Conservation (phyloP, 805 yeast genomes). For the Hanseniaspora singularis region DNA sequence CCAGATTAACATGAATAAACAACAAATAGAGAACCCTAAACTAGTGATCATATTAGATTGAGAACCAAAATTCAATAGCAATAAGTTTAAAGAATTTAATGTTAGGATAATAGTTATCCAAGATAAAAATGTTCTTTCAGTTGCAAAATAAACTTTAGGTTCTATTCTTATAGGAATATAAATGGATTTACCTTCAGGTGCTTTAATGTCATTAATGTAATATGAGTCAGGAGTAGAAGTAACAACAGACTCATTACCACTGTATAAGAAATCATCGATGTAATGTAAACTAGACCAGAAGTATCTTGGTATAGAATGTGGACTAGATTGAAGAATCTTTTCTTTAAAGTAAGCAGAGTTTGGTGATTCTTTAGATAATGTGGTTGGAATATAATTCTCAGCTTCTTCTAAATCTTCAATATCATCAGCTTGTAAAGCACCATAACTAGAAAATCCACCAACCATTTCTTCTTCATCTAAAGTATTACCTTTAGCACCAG, state of each 20-base stretch:
- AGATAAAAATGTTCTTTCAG: slow-evolving; percentile 84
- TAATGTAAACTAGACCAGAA: slow-evolving; percentile 22
- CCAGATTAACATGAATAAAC: slow-evolving; percentile 60
- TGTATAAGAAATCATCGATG: slow-evolving; percentile 39
- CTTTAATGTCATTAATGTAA: slow-evolving; percentile 44
- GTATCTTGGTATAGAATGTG: slow-evolving; percentile 18
- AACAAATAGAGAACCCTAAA: slow-evolving; percentile 72
- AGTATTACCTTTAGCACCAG: slow-evolving; percentile 23
- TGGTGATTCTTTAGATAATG: slow-evolving; percentile 19
- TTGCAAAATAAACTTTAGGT: slow-evolving; percentile 98
- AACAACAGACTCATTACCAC: slow-evolving; percentile 41
- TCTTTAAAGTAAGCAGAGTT: slow-evolving; percentile 27
- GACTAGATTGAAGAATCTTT: slow-evolving; percentile 13
- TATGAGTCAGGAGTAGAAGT: slow-evolving; percentile 45
- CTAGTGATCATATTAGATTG: slow-evolving; percentile 65
- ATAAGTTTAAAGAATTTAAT: slow-evolving; percentile 77
- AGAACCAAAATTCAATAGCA: slow-evolving; percentile 76
- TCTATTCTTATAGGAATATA: slow-evolving; percentile 93
- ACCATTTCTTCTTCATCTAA: slow-evolving; percentile 28
- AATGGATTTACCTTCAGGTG: slow-evolving; percentile 82
- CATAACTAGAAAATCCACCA: slow-evolving; percentile 25
- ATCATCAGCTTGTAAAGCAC: slow-evolving; percentile 33
- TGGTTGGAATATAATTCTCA: slow-evolving; percentile 38
- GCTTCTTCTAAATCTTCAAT: slow-evolving; percentile 61
- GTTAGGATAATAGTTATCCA: slow-evolving; percentile 89